These are phyloP conservation scores for Mycosphaerella sp. DNA, from an alignment of 2,329 filamentous ascomycete genomes.

Conservation along the genomic window DNA sequence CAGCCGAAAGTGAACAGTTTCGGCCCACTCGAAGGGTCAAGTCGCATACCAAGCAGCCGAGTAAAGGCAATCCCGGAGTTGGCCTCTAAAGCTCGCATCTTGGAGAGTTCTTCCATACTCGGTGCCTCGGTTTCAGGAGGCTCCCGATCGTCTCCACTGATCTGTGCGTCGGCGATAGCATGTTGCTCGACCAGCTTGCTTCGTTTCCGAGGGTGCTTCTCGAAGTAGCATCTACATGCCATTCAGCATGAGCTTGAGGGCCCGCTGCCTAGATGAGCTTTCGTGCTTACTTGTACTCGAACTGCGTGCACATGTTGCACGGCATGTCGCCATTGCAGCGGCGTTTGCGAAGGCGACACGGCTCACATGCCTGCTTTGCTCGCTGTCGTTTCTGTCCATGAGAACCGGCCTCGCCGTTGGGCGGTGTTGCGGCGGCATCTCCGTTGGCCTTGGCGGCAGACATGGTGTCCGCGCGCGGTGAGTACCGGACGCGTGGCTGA, in stretches of 20 bases:
- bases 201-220: constrained; percentile 34
- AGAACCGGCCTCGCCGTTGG: constrained; percentile 7
- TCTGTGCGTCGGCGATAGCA: constrained; percentile 21
- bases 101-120: constrained; percentile 27
- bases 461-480: not conserved
- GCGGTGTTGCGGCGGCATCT: not conserved
- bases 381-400: constrained; percentile 30
- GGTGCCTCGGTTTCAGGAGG: constrained; percentile 18
- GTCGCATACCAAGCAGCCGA: constrained; percentile 46
- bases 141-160: constrained; percentile 13
- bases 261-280: constrained; percentile 33
- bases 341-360: constrained; percentile 52
- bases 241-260: constrained; percentile 5
- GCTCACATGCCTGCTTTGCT: constrained; percentile 37
- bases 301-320: constrained; percentile 49
- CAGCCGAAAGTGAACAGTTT: constrained; percentile 52
- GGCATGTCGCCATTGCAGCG: constrained; percentile 51
- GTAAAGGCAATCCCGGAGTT: constrained; percentile 55
- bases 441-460: not conserved
- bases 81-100: constrained; percentile 46
- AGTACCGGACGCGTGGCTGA: too few relatives aligned
- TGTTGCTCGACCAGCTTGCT: constrained; percentile 32
- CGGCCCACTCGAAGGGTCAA: constrained; percentile 50
- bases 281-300: constrained; percentile 42
- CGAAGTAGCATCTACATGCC: constrained; percentile 15